These are phyloP conservation scores for Pythium folliculosum DNA, from an alignment of 352 stramenopile species.

Conservation along the genomic window DNA sequence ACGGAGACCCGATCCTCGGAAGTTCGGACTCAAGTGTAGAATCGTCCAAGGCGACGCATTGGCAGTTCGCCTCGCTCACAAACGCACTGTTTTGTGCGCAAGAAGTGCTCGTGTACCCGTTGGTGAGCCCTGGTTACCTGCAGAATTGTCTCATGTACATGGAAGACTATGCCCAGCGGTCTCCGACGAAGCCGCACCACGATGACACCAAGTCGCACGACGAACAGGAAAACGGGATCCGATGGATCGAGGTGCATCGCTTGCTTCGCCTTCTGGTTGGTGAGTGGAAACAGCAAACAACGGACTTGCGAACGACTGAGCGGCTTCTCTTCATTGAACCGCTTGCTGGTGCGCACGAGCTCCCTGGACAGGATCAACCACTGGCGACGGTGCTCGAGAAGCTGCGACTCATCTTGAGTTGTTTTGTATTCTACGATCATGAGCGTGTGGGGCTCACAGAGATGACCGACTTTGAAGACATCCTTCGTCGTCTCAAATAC, in stretches of 20 bases:
- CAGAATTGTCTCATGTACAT: constrained; percentile 56
- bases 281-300: constrained; percentile 73
- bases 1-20: constrained; percentile 36
- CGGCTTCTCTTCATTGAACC: constrained; percentile 50
- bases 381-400: constrained; percentile 40
- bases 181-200: constrained; percentile 24
- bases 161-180: constrained; percentile 50
- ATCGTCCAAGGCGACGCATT: constrained; percentile 40
- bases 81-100: constrained; percentile 64
- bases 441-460: constrained; percentile 51
- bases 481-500: constrained; percentile 61
- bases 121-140: constrained; percentile 64
- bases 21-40: constrained; percentile 16
- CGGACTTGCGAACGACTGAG: constrained; percentile 52
- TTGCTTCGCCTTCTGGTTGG: constrained; percentile 64
- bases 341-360: constrained; percentile 2
- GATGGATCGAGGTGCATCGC: constrained; percentile 70
- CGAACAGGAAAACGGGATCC: not conserved
- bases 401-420: constrained; percentile 64
- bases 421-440: constrained; percentile 75
- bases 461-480: constrained; percentile 49
- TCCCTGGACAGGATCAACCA: constrained; percentile 3
- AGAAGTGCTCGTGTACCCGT: constrained; percentile 69
- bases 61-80: constrained; percentile 60
- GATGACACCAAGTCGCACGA: not conserved